Base-by-base conservation (phyloP, 768 basidiomycete species). In the Pleurotus giganteus region DNA sequence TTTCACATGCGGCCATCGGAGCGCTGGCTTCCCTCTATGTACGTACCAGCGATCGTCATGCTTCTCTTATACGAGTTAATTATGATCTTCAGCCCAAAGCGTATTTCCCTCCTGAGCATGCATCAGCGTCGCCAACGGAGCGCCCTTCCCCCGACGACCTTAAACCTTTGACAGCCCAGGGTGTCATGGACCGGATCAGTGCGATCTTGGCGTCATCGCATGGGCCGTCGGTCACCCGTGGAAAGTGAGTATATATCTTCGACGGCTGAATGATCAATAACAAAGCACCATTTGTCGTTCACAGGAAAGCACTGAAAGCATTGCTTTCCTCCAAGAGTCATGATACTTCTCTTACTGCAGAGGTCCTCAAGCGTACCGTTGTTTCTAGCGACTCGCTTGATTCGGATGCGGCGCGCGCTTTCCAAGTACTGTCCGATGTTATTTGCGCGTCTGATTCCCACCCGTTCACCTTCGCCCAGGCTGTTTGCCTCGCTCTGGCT, bases 1-100 rank as follows among this genome's bases (percentile, higher is more conserved):
- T 97, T 26, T 93, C 91, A 0, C 77, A 85, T 61, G 91, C 94
- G 13, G 88, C 94, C 15, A 80, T 88, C n/a, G 87, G 91, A 34
- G 91, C 94, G 2, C 73, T 96, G 71, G 84, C 91, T n/a, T 83
- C 91, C 7, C 79, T 96, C 57, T 90, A 89, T 65, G 94, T 96
- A 62, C 73, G 94, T 85, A 13, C 26, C 21, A 15, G 43, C 42
- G 27, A 19, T 44, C 28, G n/a, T 54, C 8, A 37, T n/a, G 2
- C 28, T 46, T 24, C 42, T 21, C 23, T 32, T 54, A 46, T 60
- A n/a, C 26, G 6, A 17, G 21, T 19, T 26, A 19, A 45, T 5
- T 28, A 19, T 45, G 17, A 2, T 9, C 37, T 54, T 17, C 64
- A 96, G 93, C 82, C 83, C 74, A 92, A 85, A 55, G 89, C 90